Evolutionary conservation across 2,329 filamentous ascomycete genomes (phyloP), one percentile per base, ranked within the genome.

Genomic region (Aspergillus luchuensis): DNA sequence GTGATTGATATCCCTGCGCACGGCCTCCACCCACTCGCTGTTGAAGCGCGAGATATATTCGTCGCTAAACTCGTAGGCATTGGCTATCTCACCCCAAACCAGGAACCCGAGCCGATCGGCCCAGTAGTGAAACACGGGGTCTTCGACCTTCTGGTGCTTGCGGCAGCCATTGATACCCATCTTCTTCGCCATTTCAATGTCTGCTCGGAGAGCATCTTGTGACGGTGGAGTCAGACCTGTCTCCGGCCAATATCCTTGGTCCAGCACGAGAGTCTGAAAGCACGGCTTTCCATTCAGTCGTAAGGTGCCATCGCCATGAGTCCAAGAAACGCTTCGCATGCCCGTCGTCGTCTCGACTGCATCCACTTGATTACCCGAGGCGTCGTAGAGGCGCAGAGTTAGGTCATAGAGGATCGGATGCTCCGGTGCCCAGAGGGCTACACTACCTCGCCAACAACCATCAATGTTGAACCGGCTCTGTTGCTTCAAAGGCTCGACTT

Each of bases 231-330:
- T 84, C 66, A 91, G 82, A 1, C 90, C 79, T 0, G 89, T 89
- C 65, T 90, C 87, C 0, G 87, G 88, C 88, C 88, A 91, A 70
- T 82, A 90, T 0, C 89, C 89, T 66, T 91, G 89, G 60, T 91
- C 89, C 0, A 91, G 78, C 0, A 88, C 87, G 3, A 88, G 86
- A 51, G 89, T 87, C 38, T 85, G 81, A 71, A 91, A 91, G 38
- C 86, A 77, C 28, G 89, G 89, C 58, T 89, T 81, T 17, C 86
- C 87, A 61, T 91, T 91, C 21, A 91, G 75, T 6, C 83, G 78
- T 78, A 89, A 86, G 0, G 84, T 83, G 0, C 84, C 80, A 63
- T 88, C 84, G 2, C 83, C 84, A 8, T 73, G 78, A 17, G 77
- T 81, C 87, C 87, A 90, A 61, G 84, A 77, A 0, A 90, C 72